phyloP scores from a whole-genome alignment of 2,329 filamentous ascomycete genomes.

The Cladosporium sp. region DNA sequence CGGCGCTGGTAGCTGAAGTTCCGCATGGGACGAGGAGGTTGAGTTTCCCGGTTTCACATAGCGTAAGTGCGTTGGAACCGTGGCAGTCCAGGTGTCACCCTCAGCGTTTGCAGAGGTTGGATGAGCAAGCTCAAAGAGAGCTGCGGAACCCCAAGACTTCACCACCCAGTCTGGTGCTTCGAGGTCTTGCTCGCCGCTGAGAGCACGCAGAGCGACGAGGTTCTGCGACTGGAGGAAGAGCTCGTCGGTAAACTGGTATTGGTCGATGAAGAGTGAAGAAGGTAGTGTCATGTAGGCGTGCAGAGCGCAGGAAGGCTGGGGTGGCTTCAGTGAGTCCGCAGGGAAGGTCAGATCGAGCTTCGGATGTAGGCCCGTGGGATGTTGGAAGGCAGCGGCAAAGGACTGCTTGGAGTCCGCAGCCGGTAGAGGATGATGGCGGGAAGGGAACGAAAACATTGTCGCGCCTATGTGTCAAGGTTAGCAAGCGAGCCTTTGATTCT shows the following conservation, averaged over 20 bases:
- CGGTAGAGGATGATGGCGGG: conserved; percentile 64
- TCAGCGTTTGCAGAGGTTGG: conserved; percentile 13
- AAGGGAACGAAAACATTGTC: conserved; percentile 78
- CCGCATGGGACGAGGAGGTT: conserved; percentile 43
- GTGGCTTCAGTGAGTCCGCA: conserved; percentile 43
- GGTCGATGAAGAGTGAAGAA: conserved; percentile 76
- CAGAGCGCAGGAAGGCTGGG: conserved; percentile 58
- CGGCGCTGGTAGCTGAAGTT: conserved; percentile 69
- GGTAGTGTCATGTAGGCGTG: conserved; percentile 83
- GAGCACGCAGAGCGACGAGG: conserved; percentile 62
- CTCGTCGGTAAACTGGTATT: conserved; percentile 73
- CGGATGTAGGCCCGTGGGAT: conserved; percentile 79
- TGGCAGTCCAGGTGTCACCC: conserved; percentile 54
- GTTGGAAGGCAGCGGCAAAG: conserved; percentile 56
- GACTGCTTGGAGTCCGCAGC: conserved; percentile 28
- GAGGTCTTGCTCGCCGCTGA: conserved; percentile 76
- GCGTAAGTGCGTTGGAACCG: conserved; percentile 79
- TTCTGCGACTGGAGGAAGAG: conserved; percentile 81
- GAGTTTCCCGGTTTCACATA: conserved; percentile 62
- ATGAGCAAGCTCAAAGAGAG: conserved; percentile 67
- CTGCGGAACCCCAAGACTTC: conserved; percentile 70
- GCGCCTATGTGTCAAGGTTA: conserved; percentile 47
- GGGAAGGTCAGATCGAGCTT: conserved; percentile 66
- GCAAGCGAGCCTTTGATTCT: not conserved
- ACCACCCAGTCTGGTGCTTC: conserved; percentile 85